phyloP scores from a whole-genome alignment of 129 eudicot species.

The Flaveria robusta region DNA sequence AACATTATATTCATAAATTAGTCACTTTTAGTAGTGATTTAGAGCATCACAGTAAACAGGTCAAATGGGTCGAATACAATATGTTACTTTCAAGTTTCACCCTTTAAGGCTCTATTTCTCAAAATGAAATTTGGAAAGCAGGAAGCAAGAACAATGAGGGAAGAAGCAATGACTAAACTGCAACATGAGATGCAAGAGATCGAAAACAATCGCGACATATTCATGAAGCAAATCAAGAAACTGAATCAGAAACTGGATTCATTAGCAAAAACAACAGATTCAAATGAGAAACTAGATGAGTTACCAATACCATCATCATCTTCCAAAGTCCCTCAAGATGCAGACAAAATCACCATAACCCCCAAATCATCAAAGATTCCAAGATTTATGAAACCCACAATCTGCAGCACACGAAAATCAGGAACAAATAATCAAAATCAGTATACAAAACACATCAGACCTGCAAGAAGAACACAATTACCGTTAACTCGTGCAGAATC shows the following conservation, averaged over 20 bases:
- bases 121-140: conserved; percentile 22
- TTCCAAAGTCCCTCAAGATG: background rate
- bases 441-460: conserved; percentile 22
- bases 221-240: conserved; percentile 34
- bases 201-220: conserved; percentile 36
- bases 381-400: conserved; percentile 46
- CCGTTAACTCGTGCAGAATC: conserved; percentile 42
- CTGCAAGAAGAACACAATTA: conserved; percentile 33
- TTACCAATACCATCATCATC: background rate
- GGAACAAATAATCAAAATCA: conserved; percentile 33
- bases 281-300: conserved; percentile 26
- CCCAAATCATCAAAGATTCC: conserved; percentile 31
- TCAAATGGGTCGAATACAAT: background rate
- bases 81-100: background rate
- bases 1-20: background rate
- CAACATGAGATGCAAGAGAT: conserved; percentile 39
- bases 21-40: background rate
- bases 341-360: conserved; percentile 3
- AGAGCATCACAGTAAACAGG: background rate
- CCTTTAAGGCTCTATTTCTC: background rate
- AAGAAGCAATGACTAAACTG: conserved; percentile 36
- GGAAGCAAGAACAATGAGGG: conserved; percentile 36
- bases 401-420: conserved; percentile 45
- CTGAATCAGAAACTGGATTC: conserved; percentile 38
- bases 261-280: conserved; percentile 30